Evolutionary conservation across 306 rosid genomes (phyloP), one percentile per base, ranked within the genome.

Genomic region (Lathyrus oleraceus): DNA sequence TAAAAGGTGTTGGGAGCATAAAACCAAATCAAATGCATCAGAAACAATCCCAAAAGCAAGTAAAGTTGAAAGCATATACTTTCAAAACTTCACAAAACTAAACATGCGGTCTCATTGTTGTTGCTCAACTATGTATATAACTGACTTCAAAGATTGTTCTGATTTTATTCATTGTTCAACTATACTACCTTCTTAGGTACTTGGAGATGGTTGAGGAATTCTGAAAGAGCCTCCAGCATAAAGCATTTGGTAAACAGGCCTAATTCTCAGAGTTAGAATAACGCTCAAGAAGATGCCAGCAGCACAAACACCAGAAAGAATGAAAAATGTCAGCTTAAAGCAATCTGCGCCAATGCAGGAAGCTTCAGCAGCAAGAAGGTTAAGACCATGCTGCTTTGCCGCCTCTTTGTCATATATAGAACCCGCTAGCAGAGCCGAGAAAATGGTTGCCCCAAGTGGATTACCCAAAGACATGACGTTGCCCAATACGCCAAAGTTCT

Each of bases 181-280:
- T 25, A 60, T 13, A 67, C 43, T 67, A 61, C 49, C 19, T 47
- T 35, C 57, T 77, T n/a, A 86, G 62, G 56, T 77, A 73, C 51
- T 67, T 59, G 84, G 32, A 57, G 89, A 43, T 25, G 62, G 67
- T 59, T 74, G 90, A 54, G 86, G 95, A 51, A 83, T 56, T 84
- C 91, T 71, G 80, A 91, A 91, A 72, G 97, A 91, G 16, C 97
- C 95, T 43, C 95, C 90, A 0, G 91, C 79, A 60, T 91, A 91
- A 36, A 91, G 92, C 92, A 72, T 88, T 76, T 85, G 87, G 82
- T 91, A 88, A 53, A 85, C 91, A 1, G 91, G 95, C 86, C 35
- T 85, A 66, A 85, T 86, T 78, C 97, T 84, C 23, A 21, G 6
- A 61, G 86, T 85, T 45, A 86, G 62, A 35, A 91, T 61, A 60